Conservation (phyloP, 169 alveolate species). For the Plasmodium yoelii region DNA sequence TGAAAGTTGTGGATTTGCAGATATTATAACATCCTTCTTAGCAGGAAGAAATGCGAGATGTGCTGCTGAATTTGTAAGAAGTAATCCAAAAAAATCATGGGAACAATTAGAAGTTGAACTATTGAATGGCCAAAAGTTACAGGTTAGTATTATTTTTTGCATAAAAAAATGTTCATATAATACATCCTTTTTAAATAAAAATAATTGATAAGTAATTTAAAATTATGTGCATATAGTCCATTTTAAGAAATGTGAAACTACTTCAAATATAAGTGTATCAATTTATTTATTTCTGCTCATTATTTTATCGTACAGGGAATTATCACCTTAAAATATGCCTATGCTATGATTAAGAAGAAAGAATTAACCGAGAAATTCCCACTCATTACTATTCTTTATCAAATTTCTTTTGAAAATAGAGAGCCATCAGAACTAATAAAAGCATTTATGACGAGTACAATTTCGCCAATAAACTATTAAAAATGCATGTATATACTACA, state of each 20-base stretch:
- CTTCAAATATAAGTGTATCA: too few relatives aligned
- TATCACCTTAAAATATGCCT: slow-evolving; percentile 52
- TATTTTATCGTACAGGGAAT: slow-evolving; percentile 32
- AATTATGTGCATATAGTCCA: not conserved
- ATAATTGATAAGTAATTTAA: not conserved
- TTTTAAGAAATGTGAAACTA: not conserved
- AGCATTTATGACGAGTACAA: slow-evolving; percentile 29
- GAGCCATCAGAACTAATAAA: slow-evolving; percentile 46
- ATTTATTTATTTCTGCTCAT: not conserved
- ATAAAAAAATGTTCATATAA: not conserved
- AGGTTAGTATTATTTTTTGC: slow-evolving; percentile 67
- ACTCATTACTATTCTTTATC: slow-evolving; percentile 56
- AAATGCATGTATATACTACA: not conserved
- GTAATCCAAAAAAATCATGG: slow-evolving; percentile 89
- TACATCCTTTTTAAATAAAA: not conserved
- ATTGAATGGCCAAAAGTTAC: slow-evolving; percentile 93
- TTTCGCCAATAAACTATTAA: slow-evolving; percentile 5
- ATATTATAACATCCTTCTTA: slow-evolving; percentile 92
- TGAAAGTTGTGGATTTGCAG: slow-evolving; percentile 95
- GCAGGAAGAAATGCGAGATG: slow-evolving; percentile 94
- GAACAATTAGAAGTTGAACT: slow-evolving; percentile 90
- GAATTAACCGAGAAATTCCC: slow-evolving; percentile 53
- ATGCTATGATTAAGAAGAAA: slow-evolving; percentile 43
- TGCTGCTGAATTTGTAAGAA: slow-evolving; percentile 93
- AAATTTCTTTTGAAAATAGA: slow-evolving; percentile 63